A percentile compares a stretch with the other conserved stretches of the same genome.
Evolutionary conservation across 2,329 filamentous ascomycete genomes (phyloP).

Genomic region (Botrytis fragariae): DNA sequence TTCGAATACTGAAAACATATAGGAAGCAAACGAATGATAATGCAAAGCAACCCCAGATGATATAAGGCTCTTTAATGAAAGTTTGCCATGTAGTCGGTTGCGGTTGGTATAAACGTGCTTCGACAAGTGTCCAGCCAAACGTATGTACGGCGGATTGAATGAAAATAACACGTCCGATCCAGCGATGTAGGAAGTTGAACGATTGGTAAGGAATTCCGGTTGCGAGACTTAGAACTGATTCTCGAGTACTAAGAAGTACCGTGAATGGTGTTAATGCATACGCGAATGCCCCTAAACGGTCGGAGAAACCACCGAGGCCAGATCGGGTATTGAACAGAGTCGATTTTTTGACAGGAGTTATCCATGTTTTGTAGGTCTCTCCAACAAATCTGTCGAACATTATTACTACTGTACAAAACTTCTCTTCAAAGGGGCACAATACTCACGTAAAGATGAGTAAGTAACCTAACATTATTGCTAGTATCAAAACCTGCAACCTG

Average conservation of each 20-base stretch:
- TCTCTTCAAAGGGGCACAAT: slow-evolving; percentile 12
- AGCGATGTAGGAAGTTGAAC: slow-evolving; percentile 76
- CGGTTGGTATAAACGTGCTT: slow-evolving; percentile 66
- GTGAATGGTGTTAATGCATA: slow-evolving; percentile 73
- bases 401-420: not conserved
- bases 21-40: slow-evolving; percentile 62
- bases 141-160: slow-evolving; percentile 67
- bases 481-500: slow-evolving; percentile 62
- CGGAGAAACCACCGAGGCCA: slow-evolving; percentile 64
- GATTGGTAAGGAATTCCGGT: slow-evolving; percentile 74
- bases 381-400: slow-evolving; percentile 51
- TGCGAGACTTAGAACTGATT: slow-evolving; percentile 66
- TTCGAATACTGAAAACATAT: slow-evolving; percentile 55
- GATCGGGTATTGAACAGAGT: slow-evolving; percentile 62
- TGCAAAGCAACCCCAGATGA: slow-evolving; percentile 68
- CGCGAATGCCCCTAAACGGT: slow-evolving; percentile 68
- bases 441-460: slow-evolving; percentile 61
- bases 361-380: slow-evolving; percentile 65
- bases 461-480: slow-evolving; percentile 58
- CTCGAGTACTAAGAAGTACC: slow-evolving; percentile 63
- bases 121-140: slow-evolving; percentile 66
- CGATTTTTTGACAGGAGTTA: slow-evolving; percentile 62
- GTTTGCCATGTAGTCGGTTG: slow-evolving; percentile 58
- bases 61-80: slow-evolving; percentile 64
- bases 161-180: slow-evolving; percentile 72